Percentiles rank a stretch among this genome's conserved stretches.
phyloP scores from a whole-genome alignment of 768 basidiomycete genomes.

The Mycena capillaripes region DNA sequence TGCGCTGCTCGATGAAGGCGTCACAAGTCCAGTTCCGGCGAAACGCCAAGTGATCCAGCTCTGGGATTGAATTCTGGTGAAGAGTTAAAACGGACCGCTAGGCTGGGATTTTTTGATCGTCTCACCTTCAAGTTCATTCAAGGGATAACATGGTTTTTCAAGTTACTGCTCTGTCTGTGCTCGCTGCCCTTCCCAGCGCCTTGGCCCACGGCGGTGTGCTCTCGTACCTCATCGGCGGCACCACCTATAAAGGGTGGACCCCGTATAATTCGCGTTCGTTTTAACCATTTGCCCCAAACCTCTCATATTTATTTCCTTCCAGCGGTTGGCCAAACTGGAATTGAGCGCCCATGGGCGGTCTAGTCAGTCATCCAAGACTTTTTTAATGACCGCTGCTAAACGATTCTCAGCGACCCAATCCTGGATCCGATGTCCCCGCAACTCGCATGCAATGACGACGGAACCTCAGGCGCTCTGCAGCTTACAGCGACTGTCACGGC shows the following conservation, averaged over 20 bases:
- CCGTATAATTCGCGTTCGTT: slow-evolving; percentile 53
- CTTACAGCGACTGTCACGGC: slow-evolving; percentile 57
- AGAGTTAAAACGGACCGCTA: background rate
- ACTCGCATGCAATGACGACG: slow-evolving; percentile 61
- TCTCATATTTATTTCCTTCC: background rate
- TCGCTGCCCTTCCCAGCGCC: slow-evolving; percentile 46
- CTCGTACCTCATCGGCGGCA: slow-evolving; percentile 52
- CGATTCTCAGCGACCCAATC: slow-evolving; percentile 54
- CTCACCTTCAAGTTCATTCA: background rate
- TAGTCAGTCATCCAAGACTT: slow-evolving; percentile 49
- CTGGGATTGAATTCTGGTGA: background rate
- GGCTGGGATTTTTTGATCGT: background rate
- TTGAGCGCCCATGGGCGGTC: slow-evolving; percentile 59
- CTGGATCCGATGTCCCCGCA: slow-evolving; percentile 50
- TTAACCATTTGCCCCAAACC: background rate
- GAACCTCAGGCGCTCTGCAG: slow-evolving; percentile 53
- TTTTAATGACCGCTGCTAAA: background rate
- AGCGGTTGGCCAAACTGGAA: slow-evolving; percentile 54
- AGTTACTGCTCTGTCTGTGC: slow-evolving; percentile 44
- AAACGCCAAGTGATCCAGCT: background rate
- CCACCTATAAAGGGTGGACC: slow-evolving; percentile 56
- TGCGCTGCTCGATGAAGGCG: background rate
- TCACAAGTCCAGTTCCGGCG: background rate
- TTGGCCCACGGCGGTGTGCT: slow-evolving; percentile 61
- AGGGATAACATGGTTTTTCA: slow-evolving; percentile 7